Base-by-base conservation (phyloP, 2,329 filamentous ascomycete species). In the Paecilomyces dactylethromorphus region DNA sequence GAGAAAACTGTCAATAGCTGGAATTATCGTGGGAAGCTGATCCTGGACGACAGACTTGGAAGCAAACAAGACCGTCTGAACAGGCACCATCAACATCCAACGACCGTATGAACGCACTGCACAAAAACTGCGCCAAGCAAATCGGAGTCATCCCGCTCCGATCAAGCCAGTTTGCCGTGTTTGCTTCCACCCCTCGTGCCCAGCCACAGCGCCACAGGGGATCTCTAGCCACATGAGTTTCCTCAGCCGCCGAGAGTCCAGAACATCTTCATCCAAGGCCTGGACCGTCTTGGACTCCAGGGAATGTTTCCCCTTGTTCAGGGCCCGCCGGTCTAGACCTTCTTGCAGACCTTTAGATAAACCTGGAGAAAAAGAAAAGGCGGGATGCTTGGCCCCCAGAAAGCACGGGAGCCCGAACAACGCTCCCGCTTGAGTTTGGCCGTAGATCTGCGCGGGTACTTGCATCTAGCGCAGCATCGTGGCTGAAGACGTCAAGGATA, bases 61-160 rank as follows among this genome's bases (percentile, higher is more conserved):
- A 45, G 39, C 39, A 10, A 45, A n/a, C 39, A 45, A 39, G 35
- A 39, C 35, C 13, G 35, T 39, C 35, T 5, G 58, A 63, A 63
- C 26, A 60, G 62, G 54, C 64, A 65, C 62, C 22, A 26, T 26
- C 18, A 33, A 55, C 21, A 35, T 33, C 29, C 12, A 39, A 13
- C 53, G 18, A 15, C 15, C 39, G 6, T 45, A 45, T 45, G 39
- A 22, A 24, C 11, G 26, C 51, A 24, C 10, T 13, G 26, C 49
- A 57, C 68, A 70, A 71, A 71, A 72, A 63, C 64, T 69, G 65
- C 64, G 66, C 67, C 68, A 68, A 71, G 68, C 65, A n/a, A 12
- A 62, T 65, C 62, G 62, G 63, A 65, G 62, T 66, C 61, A 67
- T 57, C 54, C 15, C 51, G 49, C 21, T 56, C 31, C 22, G 24